Percentiles rank a stretch among this genome's conserved stretches.
Evolutionary conservation across 352 stramenopile genomes (phyloP).

Genomic region (Globisporangium middletonii): DNA sequence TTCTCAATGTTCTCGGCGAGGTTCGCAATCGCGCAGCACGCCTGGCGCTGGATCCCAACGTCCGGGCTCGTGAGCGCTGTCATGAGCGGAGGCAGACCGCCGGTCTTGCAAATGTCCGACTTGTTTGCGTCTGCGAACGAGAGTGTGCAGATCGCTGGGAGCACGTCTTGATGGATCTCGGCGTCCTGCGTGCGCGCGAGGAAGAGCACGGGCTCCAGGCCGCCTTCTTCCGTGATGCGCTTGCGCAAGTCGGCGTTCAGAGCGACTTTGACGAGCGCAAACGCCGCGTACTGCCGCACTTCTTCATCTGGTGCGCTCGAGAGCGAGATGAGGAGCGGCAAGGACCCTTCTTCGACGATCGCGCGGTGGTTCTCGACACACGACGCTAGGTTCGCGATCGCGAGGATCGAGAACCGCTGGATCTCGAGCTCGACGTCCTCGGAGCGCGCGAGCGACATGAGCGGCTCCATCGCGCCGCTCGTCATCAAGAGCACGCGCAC

Average conservation of each 20-base stretch:
- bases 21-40: conserved; percentile 94
- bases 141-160: conserved; percentile 90
- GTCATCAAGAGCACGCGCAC: conserved; percentile 92
- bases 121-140: conserved; percentile 93
- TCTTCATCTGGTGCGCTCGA: conserved; percentile 92
- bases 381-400: conserved; percentile 93
- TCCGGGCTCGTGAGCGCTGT: conserved; percentile 60
- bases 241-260: conserved; percentile 93
- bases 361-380: conserved; percentile 91
- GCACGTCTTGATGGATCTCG: conserved; percentile 88
- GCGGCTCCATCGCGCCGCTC: conserved; percentile 90
- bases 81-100: conserved; percentile 89
- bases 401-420: conserved; percentile 90
- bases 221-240: conserved; percentile 93
- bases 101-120: conserved; percentile 91
- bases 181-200: conserved; percentile 90
- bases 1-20: conserved; percentile 93
- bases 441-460: conserved; percentile 92
- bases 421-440: conserved; percentile 96
- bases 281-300: conserved; percentile 94
- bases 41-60: conserved; percentile 85
- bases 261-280: conserved; percentile 93
- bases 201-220: conserved; percentile 95
- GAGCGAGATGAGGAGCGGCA: conserved; percentile 93
- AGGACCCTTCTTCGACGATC: conserved; percentile 92